Evolutionary conservation across 2,329 filamentous ascomycete species (phyloP).

Genomic region (Colletotrichum sp.): DNA sequence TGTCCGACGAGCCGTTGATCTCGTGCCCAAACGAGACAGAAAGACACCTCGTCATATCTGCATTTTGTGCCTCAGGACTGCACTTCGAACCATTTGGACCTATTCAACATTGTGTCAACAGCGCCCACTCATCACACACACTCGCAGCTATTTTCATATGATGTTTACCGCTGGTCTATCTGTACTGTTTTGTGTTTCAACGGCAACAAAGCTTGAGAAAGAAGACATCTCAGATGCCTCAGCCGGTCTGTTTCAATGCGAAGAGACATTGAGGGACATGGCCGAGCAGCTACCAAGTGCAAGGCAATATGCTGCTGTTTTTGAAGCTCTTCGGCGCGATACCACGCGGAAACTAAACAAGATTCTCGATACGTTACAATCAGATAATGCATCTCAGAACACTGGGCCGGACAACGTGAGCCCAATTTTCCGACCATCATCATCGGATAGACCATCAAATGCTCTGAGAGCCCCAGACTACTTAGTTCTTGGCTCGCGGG

Average conservation of each 20-base stretch:
- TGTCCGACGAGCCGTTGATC: slow-evolving; percentile 44
- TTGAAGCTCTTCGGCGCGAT: slow-evolving; percentile 29
- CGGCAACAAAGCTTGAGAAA: not conserved
- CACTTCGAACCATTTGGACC: slow-evolving; percentile 39
- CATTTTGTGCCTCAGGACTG: slow-evolving; percentile 36
- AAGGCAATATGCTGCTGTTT: slow-evolving; percentile 29
- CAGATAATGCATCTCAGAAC: not conserved
- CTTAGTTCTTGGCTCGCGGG: not conserved
- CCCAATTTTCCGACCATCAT: not conserved
- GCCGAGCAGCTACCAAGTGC: slow-evolving; percentile 30
- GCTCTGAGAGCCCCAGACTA: not conserved
- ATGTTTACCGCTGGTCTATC: slow-evolving; percentile 49
- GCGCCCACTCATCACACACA: slow-evolving; percentile 42
- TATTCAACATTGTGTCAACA: slow-evolving; percentile 40
- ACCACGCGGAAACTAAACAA: slow-evolving; percentile 15
- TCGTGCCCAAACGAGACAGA: slow-evolving; percentile 37
- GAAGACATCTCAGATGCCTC: not conserved
- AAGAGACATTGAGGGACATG: slow-evolving; percentile 28
- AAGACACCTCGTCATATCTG: slow-evolving; percentile 36
- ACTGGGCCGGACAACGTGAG: not conserved
- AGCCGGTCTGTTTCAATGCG: slow-evolving; percentile 23
- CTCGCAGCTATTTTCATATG: slow-evolving; percentile 53
- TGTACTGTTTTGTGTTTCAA: slow-evolving; percentile 34
- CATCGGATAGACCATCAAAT: not conserved
- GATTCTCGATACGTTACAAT: not conserved